Evolutionary conservation across 2,329 filamentous ascomycete species (phyloP), one percentile per base, ranked within the genome.

Genomic region (Dactylellina sp.): DNA sequence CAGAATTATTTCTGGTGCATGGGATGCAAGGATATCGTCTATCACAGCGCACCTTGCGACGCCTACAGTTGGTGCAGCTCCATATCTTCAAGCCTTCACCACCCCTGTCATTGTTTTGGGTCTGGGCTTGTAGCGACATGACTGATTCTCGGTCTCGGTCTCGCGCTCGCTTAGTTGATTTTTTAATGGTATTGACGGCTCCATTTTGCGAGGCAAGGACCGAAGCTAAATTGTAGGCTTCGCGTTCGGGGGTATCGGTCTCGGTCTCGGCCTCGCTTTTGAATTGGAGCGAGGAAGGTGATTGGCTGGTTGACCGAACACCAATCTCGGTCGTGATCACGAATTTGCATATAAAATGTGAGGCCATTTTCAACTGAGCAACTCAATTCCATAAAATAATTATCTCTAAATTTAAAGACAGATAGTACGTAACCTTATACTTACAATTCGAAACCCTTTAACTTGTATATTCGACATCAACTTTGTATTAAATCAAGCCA

Each of bases 21-120:
- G 78, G 77, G 14, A 68, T 71, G 52, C 79, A 80, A 55, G 79
- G 79, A 18, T 77, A 64, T 56, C 52, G 76, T 59, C 76, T 76
- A 55, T 79, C 78, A 71, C 79, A 79, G 3, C 79, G 78, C 16
- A 79, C 71, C 68, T 79, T 79, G 22, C 79, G 78, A 49, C 76
- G 78, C 60, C 78, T 77, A 55, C 79, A 79, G 46, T 66, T 75
- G 7, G 66, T 66, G 20, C 75, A 76, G 28, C 64, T 75, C 75
- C 75, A 76, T 39, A 74, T 74, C 9, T 74, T 66, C 12, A 66
- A 16, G 0, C 70, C 55, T 28, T 74, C 70, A 11, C 22, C 32
- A 4, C 70, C 61, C 12, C 62, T 53, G 42, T 65, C 61, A 14
- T 52, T 14, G 14, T 56, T 61, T 2, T 28, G 47, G 12, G 20